These are phyloP conservation scores for Cutaneotrichosporon cutaneum DNA, from an alignment of 1,284 basidiomycete species.

Conservation along the genomic window DNA sequence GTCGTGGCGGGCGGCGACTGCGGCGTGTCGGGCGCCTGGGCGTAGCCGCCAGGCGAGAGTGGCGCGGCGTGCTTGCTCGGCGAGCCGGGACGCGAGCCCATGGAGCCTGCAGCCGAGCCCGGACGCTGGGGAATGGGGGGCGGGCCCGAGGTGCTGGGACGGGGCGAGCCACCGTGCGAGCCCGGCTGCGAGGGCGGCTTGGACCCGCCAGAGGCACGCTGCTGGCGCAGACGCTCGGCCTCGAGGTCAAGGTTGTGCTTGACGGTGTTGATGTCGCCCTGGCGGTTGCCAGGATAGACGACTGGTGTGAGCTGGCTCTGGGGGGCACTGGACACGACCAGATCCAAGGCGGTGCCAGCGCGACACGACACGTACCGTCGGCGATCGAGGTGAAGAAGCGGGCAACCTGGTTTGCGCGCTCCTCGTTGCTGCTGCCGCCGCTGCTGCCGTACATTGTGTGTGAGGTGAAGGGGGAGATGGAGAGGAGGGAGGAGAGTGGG, in stretches of 20 bases:
- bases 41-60: not conserved
- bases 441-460: conserved; percentile 1
- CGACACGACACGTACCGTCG: not conserved
- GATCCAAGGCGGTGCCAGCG: too few species aligned
- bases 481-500: not conserved
- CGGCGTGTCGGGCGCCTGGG: not conserved
- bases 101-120: not conserved
- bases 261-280: not conserved
- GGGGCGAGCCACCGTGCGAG: not conserved
- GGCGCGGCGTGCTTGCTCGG: not conserved
- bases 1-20: not conserved
- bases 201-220: not conserved
- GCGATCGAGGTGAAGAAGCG: conserved; percentile 8
- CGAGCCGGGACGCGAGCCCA: not conserved
- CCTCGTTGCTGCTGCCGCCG: not conserved
- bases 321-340: not conserved
- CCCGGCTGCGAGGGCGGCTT: not conserved
- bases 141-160: not conserved
- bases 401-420: conserved; percentile 7
- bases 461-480: not conserved
- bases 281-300: not conserved
- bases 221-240: conserved; percentile 3
- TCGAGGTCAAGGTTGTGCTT: conserved; percentile 4
- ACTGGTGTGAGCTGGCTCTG: not conserved
- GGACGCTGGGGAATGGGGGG: not conserved